Evolutionary conservation across 169 alveolate species (phyloP), one percentile per base, ranked within the genome.

Genomic region (Cryptosporidium muris): DNA sequence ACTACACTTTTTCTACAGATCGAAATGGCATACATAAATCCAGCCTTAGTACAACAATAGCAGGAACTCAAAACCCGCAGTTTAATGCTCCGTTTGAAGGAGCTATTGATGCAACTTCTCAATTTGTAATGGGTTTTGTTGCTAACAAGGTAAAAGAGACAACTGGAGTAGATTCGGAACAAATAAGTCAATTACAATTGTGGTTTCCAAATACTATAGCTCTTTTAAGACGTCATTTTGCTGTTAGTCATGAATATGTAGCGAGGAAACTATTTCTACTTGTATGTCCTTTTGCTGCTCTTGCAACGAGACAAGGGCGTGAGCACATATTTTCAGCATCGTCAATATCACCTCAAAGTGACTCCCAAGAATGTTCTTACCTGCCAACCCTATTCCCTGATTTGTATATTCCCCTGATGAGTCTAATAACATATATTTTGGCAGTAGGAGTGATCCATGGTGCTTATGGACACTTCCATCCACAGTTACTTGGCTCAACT

Each of bases 151-250:
- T 74, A n/a, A 74, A 74, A 60, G 85, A 74, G 37, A 74, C 85
- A 42, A 62, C 85, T 42, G 85, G 85, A 42, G 38, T 74, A 14
- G 60, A 74, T 25, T 58, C 85, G 7, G 85, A 74, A 51, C 54
- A 60, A 43, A 74, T 74, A 2, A 74, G 85, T 34, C 85, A 74
- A 37, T 68, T 74, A 42, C 85, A 74, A 40, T 60, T 74, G 4
- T 74, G 85, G 85, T 74, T 74, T 62, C 85, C 85, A 58, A 66
- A 74, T 7, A 74, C 85, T 34, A 74, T 74, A 48, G 68, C 68
- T 12, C 60, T 68, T 4, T 64, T 74, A 58, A 74, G 67, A 49
- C 48, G 63, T 34, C 85, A 74, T 11, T 74, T 74, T 74, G 85
- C 67, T 45, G 85, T 74, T 37, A 74, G 85, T 64, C 85, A 74